phyloP scores from a whole-genome alignment of 768 basidiomycete genomes.

The Chlorophyllum brunneum region DNA sequence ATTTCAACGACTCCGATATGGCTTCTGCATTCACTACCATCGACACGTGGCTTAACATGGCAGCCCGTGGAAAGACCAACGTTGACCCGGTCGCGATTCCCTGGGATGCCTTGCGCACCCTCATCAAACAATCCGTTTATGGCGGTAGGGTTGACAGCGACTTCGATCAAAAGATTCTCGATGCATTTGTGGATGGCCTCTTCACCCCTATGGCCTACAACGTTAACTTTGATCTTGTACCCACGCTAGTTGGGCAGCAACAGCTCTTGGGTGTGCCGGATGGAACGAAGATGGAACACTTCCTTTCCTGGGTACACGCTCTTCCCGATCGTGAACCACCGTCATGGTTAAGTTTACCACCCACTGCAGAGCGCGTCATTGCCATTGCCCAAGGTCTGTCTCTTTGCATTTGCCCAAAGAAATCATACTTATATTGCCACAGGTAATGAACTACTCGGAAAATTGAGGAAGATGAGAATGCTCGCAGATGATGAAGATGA shows the following conservation, averaged over 20 bases:
- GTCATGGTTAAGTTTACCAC: slow-evolving; percentile 90
- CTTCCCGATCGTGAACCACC: slow-evolving; percentile 93
- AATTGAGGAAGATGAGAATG: slow-evolving; percentile 91
- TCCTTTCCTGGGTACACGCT: slow-evolving; percentile 83
- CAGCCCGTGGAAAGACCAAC: slow-evolving; percentile 87
- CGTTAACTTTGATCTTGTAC: slow-evolving; percentile 87
- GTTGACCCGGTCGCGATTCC: slow-evolving; percentile 90
- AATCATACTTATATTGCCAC: slow-evolving; percentile 11
- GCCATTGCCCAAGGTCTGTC: slow-evolving; percentile 80
- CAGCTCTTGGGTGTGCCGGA: slow-evolving; percentile 70
- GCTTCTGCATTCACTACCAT: slow-evolving; percentile 89
- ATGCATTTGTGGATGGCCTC: slow-evolving; percentile 87
- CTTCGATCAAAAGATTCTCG: slow-evolving; percentile 89
- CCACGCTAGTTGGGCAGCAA: slow-evolving; percentile 51
- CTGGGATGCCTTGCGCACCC: slow-evolving; percentile 90
- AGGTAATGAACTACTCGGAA: slow-evolving; percentile 81
- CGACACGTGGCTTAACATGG: slow-evolving; percentile 79
- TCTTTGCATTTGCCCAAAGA: background rate
- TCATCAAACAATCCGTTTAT: slow-evolving; percentile 96
- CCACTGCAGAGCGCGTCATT: slow-evolving; percentile 89
- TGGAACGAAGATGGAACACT: slow-evolving; percentile 89
- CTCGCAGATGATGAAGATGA: slow-evolving; percentile 88
- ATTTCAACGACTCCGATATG: slow-evolving; percentile 99
- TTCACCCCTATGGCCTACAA: slow-evolving; percentile 91
- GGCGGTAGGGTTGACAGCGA: slow-evolving; percentile 93